Base-by-base conservation (phyloP, 2,329 filamentous ascomycete genomes). In the Colletotrichum graminicola region DNA sequence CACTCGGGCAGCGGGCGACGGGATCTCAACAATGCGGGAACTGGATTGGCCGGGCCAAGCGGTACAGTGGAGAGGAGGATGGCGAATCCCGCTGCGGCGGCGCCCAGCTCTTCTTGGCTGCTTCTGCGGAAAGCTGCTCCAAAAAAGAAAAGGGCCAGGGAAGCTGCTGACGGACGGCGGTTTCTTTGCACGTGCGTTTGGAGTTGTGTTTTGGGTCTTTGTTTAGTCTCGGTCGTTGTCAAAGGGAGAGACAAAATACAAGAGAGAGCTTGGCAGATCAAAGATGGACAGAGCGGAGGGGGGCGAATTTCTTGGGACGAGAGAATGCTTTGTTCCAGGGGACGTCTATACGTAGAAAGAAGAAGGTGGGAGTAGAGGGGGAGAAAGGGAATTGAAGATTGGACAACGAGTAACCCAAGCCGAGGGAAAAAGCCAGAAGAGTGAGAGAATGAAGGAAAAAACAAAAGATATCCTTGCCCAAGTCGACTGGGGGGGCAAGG, bases 21-120 rank as follows among this genome's bases (percentile, higher is more conserved):
- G 69, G 55, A 72, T 65, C 66, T 69, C 69, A 70, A 70, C 66
- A 72, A 72, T 72, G 66, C 49, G 55, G 39, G 51, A 26, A 51
- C 47, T 36, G 51, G 65, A 71, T 71, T 71, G 68, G 68, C 47
- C 59, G 55, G 36, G 59, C 45, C 57, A 29, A 68, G 52, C 57
- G 61, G 49, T 36, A 66, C 23, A 36, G 55, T 43, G 57, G 68
- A 52, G 29, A 43, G 64, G 29, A 43, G 55, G 62, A 57, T 49
- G 51, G 59, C 59, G 32, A 62, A 34, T 49, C 16, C 26, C 10
- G 45, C 21, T 60, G 57, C 57, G 41, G 29, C 57, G 2, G 54
- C 41, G 57, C 47, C 57, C 39, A 32, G n/a, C n/a, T n/a, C 6
- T 7, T 32, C 26, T 60, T 41, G 23, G 23, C 41, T 29, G 41